Base-by-base conservation (phyloP, 257 asterid genomes). In the Przewalskia tangutica region DNA sequence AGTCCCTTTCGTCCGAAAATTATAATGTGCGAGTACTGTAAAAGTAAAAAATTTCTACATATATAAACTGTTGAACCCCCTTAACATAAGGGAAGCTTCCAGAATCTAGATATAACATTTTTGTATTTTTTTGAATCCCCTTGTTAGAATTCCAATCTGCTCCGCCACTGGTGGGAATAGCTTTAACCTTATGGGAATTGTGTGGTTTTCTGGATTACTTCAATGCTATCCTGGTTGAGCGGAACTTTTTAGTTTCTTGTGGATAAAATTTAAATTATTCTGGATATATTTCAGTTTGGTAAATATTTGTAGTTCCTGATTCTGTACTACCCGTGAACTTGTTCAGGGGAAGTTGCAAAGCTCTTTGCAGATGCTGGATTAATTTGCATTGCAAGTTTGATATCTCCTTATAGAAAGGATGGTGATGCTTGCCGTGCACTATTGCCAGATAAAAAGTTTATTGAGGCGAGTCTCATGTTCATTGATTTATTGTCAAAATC, bases 301-400 rank as follows among this genome's bases (percentile, higher is more conserved):
- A 75, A 62, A 16, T 38, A 62, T 42, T 20, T 63, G 44, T 63
- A 18, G n/a, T 51, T 78, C 23, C 64, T 51, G 62, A 12, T 27
- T 40, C 56, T 42, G 40, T 54, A 13, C 63, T 70, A 82, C 73
- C 20, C 20, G 0, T 40, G 59, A 63, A 79, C 46, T 73, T 77
- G 79, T 14, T 76, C 79, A 95, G 99, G 99, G 86, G 99, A 95
- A 89, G 94, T 90, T 38, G 97, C 97, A 14, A 95, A 92, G 93
- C 99, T 95, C 83, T 95, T 95, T 89, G 97, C 99, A 68, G 98
- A 95, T 90, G 95, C 95, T 82, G 99, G 99, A 83, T 87, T 95
- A 87, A 91, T 95, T 84, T 95, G 99, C 91, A 91, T 95, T 79
- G 97, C 99, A 56, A 95, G 99, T 85, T 83, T 95, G 90, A 93